Base-by-base conservation (phyloP, 139 green algal species). In the Chlamydomonas sphaeroides region DNA sequence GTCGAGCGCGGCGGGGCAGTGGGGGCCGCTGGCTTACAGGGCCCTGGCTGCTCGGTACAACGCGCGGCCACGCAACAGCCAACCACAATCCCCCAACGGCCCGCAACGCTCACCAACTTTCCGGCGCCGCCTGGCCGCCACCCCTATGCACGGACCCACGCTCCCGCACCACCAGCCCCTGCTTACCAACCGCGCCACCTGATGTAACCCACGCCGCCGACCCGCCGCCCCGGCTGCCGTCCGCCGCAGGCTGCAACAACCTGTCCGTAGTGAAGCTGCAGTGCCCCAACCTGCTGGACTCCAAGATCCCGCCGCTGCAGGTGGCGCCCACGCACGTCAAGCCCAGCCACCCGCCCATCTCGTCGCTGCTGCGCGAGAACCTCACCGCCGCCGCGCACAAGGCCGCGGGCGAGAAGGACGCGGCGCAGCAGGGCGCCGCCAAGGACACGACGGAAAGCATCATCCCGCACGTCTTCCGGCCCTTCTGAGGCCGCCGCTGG, bases 271-370 rank as follows among this genome's bases (percentile, higher is more conserved):
- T 89, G 41, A 90, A 91, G 62, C 68, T 93, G 83, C 84, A 93
- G 73, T 93, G 89, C 67, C 89, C 89, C 36, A 78, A 78, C 53
- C 80, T 93, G 66, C 42, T 86, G 42, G 69, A 79, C 48, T 82
- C 68, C 59, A 86, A 88, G 53, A 65, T 89, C 10, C 89, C 89
- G 28, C 66, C 67, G 11, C 73, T 93, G 26, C 84, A 86, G 41
- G 20, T 35, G 32, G n/a, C 84, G 20, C 82, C 84, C 18, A 39
- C 67, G 79, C 89, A 90, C 62, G 68, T 88, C 53, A 90, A 90
- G 67, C 90, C 91, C 30, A 73, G 42, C 32, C 90, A 95, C 68
- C 87, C 88, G 26, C 91, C 91, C 38, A 93, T 95, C 38, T 80
- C 89, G 17, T 71, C 73, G n/a, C 89, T 95, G 78, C 80, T 93